Percentiles rank a stretch among this genome's conserved stretches.
These are phyloP conservation scores for Trametes hirsuta DNA, from an alignment of 1,284 basidiomycete species.

Conservation along the genomic window DNA sequence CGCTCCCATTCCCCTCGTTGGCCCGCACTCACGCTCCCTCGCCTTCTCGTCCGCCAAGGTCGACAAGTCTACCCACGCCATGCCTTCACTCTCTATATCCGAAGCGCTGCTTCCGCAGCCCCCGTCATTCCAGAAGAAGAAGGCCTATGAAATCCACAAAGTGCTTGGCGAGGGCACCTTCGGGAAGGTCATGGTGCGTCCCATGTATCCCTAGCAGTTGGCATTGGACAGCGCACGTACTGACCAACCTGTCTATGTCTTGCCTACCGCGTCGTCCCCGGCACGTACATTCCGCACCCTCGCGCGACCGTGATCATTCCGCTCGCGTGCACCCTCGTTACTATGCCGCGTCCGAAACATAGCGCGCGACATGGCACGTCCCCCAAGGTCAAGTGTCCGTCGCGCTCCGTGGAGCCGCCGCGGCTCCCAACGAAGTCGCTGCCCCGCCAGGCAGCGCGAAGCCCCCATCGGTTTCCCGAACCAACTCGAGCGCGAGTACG, in stretches of 20 bases:
- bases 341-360: neutral
- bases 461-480: constrained; percentile 23
- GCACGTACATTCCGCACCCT: neutral
- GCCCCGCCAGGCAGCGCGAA: constrained; percentile 11
- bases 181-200: constrained; percentile 80
- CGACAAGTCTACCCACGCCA: constrained; percentile 20
- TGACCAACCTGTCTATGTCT: too few species aligned
- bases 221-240: too few species aligned
- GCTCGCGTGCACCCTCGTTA: neutral
- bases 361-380: constrained; percentile 76
- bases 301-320: neutral
- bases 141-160: constrained; percentile 73
- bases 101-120: constrained; percentile 76
- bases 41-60: neutral
- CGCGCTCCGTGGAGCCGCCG: constrained; percentile 59
- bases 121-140: constrained; percentile 84
- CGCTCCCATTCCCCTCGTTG: neutral
- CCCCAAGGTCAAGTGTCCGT: constrained; percentile 59
- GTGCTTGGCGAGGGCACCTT: constrained; percentile 83
- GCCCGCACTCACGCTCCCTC: neutral
- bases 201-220: neutral
- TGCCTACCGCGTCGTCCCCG: neutral
- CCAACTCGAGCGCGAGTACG: constrained; percentile 22
- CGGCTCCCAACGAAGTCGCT: constrained; percentile 25
- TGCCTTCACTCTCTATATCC: constrained; percentile 38